Conservation (phyloP, 345 rosid species). For the Capsella bursapastoris region DNA sequence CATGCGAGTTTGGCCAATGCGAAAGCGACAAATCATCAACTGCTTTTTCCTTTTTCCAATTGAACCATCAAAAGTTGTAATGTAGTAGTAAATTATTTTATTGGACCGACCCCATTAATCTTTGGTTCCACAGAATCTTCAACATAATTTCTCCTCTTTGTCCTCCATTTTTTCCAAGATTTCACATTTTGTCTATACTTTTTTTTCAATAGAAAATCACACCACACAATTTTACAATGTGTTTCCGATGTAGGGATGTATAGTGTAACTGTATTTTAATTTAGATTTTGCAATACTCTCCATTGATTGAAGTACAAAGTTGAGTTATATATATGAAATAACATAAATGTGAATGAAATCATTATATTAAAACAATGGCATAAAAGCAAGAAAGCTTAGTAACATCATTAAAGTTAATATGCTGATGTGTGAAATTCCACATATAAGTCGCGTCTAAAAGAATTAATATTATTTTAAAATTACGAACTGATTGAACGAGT, state of each 20-base stretch:
- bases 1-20: constrained; percentile 18
- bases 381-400: not conserved
- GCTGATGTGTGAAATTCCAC: not conserved
- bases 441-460: not conserved
- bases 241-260: too few species aligned
- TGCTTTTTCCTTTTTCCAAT: not conserved
- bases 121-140: not conserved
- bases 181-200: not conserved
- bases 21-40: constrained; percentile 7
- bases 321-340: not conserved
- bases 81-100: not conserved
- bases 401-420: not conserved
- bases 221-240: too few species aligned
- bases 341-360: not conserved
- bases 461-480: not conserved
- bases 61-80: constrained; percentile 10
- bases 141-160: not conserved
- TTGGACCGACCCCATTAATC: not conserved
- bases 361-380: not conserved
- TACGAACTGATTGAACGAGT: not conserved
- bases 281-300: too few species aligned
- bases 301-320: not conserved
- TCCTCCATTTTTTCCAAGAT: not conserved
- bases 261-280: too few species aligned
- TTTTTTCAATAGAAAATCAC: not conserved